Conservation (phyloP, 768 basidiomycete genomes). For the Serendipita vermifera region DNA sequence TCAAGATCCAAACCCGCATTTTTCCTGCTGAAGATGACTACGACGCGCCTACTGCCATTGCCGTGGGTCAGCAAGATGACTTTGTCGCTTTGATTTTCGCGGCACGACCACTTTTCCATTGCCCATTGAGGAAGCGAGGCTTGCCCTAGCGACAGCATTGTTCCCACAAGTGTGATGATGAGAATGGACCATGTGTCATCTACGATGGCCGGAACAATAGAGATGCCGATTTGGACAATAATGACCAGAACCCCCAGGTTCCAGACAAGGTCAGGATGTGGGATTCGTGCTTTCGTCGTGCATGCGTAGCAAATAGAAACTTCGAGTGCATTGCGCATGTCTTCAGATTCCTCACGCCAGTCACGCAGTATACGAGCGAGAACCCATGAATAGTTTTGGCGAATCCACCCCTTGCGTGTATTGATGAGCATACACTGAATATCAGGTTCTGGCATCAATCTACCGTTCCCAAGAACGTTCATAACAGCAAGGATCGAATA, state of each 20-base stretch:
- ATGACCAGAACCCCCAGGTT: constrained; percentile 19
- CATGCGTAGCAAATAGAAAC: too few species aligned
- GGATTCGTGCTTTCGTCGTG: too few species aligned
- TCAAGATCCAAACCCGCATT: constrained; percentile 20
- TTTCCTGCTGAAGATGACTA: constrained; percentile 24
- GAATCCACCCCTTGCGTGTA: constrained; percentile 20
- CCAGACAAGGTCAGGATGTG: constrained; percentile 23
- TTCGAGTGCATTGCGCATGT: too few species aligned
- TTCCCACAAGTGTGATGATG: constrained; percentile 22
- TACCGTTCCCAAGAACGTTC: constrained; percentile 19
- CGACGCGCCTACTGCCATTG: constrained; percentile 21
- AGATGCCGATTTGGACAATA: constrained; percentile 21
- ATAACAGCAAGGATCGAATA: constrained; percentile 22
- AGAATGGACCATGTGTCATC: constrained; percentile 22
- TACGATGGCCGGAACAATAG: constrained; percentile 20
- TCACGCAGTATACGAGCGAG: constrained; percentile 23
- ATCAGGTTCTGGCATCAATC: constrained; percentile 22
- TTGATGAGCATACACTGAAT: constrained; percentile 17
- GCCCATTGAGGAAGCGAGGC: constrained; percentile 24
- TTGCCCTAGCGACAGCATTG: constrained; percentile 17
- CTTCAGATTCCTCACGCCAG: constrained; percentile 13
- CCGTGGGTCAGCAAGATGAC: constrained; percentile 23
- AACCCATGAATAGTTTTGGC: constrained; percentile 22
- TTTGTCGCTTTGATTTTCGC: constrained; percentile 17
- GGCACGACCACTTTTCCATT: constrained; percentile 23